Conservation (phyloP, 257 asterid species). For the Solanum appendiculatum region DNA sequence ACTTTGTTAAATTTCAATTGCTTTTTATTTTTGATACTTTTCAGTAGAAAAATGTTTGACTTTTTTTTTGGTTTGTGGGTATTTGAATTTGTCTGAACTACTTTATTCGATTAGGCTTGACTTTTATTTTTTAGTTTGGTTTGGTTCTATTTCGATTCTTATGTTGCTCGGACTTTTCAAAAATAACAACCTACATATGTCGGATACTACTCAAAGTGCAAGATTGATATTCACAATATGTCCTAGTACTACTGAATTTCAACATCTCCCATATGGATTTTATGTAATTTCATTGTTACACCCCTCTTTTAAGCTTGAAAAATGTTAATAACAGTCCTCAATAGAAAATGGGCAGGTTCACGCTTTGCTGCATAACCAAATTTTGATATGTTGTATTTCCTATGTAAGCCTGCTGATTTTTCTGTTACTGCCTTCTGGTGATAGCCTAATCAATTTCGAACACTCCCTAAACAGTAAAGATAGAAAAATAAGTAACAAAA, state of each 20-base stretch:
- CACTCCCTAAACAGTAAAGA: neutral
- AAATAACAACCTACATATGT: neutral
- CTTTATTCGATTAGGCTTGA: neutral
- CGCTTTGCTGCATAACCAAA: slow-evolving; percentile 63
- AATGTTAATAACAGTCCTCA: neutral
- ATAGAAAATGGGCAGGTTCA: slow-evolving; percentile 51
- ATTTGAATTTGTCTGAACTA: neutral
- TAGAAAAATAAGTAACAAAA: neutral
- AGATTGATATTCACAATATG: neutral
- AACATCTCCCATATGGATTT: neutral
- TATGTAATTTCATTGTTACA: neutral
- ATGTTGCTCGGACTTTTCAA: neutral
- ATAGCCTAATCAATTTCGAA: neutral
- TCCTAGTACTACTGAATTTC: neutral
- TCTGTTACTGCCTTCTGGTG: neutral
- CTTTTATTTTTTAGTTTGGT: no score
- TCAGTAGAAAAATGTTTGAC: no score
- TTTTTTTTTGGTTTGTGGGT: neutral
- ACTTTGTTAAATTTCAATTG: neutral
- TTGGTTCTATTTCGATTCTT: neutral
- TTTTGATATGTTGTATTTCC: slow-evolving; percentile 65
- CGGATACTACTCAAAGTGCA: neutral
- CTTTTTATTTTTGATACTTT: no score
- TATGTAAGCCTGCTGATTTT: slow-evolving; percentile 36
- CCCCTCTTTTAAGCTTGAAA: neutral